Conservation (phyloP, 768 basidiomycete genomes). For the Tricholoma matsutake region DNA sequence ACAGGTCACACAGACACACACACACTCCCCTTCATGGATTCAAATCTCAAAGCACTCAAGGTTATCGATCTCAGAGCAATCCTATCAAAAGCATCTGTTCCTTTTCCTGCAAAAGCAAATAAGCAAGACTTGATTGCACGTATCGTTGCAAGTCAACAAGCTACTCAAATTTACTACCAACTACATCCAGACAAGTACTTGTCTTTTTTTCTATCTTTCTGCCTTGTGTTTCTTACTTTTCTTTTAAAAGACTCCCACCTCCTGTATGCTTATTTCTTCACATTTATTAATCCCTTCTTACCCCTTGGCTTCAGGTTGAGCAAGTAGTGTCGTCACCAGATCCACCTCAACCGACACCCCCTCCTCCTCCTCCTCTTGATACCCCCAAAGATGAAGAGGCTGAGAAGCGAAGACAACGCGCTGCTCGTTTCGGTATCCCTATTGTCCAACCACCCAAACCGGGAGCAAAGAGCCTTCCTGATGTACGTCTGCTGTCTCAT, state of each 20-base stretch:
- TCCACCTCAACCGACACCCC: not conserved
- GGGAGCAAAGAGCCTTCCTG: conserved; percentile 18
- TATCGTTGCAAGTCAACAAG: conserved; percentile 50
- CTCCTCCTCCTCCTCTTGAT: not conserved
- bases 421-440: conserved; percentile 70
- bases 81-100: conserved; percentile 47
- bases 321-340: not conserved
- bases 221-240: conserved; percentile 5
- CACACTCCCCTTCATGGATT: conserved; percentile 30
- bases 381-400: conserved; percentile 42
- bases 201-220: conserved; percentile 13
- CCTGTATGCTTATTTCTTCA: conserved; percentile 2
- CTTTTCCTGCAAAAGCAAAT: conserved; percentile 53
- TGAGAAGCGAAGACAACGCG: conserved; percentile 57
- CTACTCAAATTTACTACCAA: conserved; percentile 47
- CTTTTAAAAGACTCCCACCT: conserved; percentile 25
- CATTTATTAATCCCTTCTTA: not conserved
- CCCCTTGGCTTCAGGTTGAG: conserved; percentile 6
- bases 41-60: conserved; percentile 58
- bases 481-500: conserved; percentile 13
- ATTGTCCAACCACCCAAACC: conserved; percentile 38
- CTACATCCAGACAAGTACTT: conserved; percentile 25
- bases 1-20: conserved; percentile 18
- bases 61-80: conserved; percentile 68
- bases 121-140: conserved; percentile 67